Evolutionary conservation across 2,329 filamentous ascomycete species (phyloP), one percentile per base, ranked within the genome.

Genomic region (Hymenoscyphus fructigenus): DNA sequence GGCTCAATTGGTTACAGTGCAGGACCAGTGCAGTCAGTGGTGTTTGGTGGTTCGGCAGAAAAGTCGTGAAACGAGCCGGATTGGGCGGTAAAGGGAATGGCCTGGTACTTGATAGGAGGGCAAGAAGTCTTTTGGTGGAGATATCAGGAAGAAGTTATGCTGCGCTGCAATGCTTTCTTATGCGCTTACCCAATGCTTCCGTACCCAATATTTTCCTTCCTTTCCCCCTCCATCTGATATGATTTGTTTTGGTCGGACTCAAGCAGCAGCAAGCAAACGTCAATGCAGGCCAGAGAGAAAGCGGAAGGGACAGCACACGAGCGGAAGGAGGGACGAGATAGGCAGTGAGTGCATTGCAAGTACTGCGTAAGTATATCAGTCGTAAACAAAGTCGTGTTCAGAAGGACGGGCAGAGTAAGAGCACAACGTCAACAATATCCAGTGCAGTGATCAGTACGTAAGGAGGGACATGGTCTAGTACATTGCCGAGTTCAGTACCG

Each of bases 11-110:
- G 47, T 53, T 53, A 53, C 47, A 23, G 23, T 26, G 47, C 47
- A 53, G 47, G 47, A 53, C 47, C 47, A 53, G 47, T 53, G 47
- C 47, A 53, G 47, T 53, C 20, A 53, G 47, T 53, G 47, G 47
- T 53, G 47, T 26, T 53, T 23, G 47, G 20, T 53, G 20, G 20
- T 53, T 53, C 47, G 47, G 47, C 47, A 53, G 47, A 23, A 26
- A 53, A 53, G 47, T 26, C 47, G 47, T 53, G 47, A 53, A 53
- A 28, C 47, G 20, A 23, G 23, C 47, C 47, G 47, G 20, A 53
- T 53, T 53, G 47, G 47, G 47, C 20, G 47, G 20, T 26, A 53
- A 53, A 53, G 47, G 20, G 47, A 17, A 38, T 50, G 44, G 44
- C n/a, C 44, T 53, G 47, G 10, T 53, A 23, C 47, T 53, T 53